phyloP scores from a whole-genome alignment of 2,329 filamentous ascomycete species.

The Sphaerulina populicola region DNA sequence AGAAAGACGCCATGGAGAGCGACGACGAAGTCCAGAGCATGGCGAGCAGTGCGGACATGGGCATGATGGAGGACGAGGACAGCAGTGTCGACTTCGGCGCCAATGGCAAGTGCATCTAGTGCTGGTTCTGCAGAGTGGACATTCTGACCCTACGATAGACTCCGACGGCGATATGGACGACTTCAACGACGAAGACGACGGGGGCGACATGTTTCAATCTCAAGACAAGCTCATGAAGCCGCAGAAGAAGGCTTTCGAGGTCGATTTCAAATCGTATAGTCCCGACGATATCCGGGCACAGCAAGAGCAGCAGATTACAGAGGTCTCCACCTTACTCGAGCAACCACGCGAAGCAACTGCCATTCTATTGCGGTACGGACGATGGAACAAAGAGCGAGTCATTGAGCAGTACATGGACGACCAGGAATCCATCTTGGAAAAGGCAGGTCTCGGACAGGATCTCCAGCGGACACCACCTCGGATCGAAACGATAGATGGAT shows the following conservation, averaged over 20 bases:
- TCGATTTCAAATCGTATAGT: conserved; percentile 72
- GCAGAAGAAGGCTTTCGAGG: conserved; percentile 67
- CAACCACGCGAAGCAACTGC: conserved; percentile 82
- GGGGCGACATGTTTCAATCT: conserved; percentile 46
- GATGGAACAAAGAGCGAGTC: conserved; percentile 93
- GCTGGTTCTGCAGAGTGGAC: neutral
- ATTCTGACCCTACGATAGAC: conserved; percentile 30
- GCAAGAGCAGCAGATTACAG: conserved; percentile 76
- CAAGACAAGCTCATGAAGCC: conserved; percentile 66
- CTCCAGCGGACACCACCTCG: conserved; percentile 52
- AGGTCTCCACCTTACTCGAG: conserved; percentile 85
- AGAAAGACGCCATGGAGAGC: conserved; percentile 63
- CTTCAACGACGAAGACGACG: conserved; percentile 45
- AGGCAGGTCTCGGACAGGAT: conserved; percentile 67
- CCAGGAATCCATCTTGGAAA: conserved; percentile 68
- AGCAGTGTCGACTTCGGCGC: conserved; percentile 53
- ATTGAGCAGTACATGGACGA: conserved; percentile 96
- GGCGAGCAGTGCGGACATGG: conserved; percentile 56
- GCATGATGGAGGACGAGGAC: conserved; percentile 55
- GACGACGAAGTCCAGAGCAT: conserved; percentile 90
- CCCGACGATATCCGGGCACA: conserved; percentile 75
- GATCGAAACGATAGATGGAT: conserved; percentile 63
- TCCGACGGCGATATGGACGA: conserved; percentile 50
- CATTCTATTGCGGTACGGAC: conserved; percentile 77
- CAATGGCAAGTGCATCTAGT: neutral